A percentile compares a stretch with the other conserved stretches of the same genome.
phyloP scores from a whole-genome alignment of 73 alveolate species.

The Tetrahymena elliotti region DNA sequence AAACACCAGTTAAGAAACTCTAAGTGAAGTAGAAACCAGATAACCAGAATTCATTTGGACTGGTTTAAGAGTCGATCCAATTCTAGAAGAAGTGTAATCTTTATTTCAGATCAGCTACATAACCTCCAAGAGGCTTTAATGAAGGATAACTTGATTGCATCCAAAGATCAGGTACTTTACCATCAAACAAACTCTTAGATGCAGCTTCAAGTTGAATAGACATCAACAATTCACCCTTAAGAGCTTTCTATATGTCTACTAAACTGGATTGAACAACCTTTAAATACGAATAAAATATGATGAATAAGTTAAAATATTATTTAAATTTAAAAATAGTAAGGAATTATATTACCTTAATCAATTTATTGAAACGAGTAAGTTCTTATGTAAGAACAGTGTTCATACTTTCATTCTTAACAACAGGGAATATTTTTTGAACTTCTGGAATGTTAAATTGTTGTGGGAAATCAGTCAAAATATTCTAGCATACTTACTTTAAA shows the following conservation, averaged over 20 bases:
- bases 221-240: conserved; percentile 93
- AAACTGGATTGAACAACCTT: conserved; percentile 67
- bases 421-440: conserved; percentile 94
- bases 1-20: conserved; percentile 99
- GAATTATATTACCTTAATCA: conserved; percentile 79
- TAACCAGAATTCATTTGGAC: conserved; percentile 95
- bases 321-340: not conserved
- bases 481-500: conserved; percentile 73
- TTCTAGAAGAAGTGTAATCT: conserved; percentile 88
- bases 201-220: conserved; percentile 94
- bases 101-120: conserved; percentile 78
- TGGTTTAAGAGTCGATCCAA: conserved; percentile 90
- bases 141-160: conserved; percentile 91
- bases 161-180: conserved; percentile 98
- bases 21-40: conserved; percentile 98
- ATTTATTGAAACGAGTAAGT: conserved; percentile 93
- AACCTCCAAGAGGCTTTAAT: conserved; percentile 93
- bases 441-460: conserved; percentile 73
- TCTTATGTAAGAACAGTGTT: conserved; percentile 99
- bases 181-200: conserved; percentile 85
- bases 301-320: not conserved
- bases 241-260: conserved; percentile 80
- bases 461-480: conserved; percentile 78
- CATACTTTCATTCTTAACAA: conserved; percentile 93
- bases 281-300: not conserved